phyloP scores from a whole-genome alignment of 371 early-diverging fungal genomes.

The Coemansia sp. region DNA sequence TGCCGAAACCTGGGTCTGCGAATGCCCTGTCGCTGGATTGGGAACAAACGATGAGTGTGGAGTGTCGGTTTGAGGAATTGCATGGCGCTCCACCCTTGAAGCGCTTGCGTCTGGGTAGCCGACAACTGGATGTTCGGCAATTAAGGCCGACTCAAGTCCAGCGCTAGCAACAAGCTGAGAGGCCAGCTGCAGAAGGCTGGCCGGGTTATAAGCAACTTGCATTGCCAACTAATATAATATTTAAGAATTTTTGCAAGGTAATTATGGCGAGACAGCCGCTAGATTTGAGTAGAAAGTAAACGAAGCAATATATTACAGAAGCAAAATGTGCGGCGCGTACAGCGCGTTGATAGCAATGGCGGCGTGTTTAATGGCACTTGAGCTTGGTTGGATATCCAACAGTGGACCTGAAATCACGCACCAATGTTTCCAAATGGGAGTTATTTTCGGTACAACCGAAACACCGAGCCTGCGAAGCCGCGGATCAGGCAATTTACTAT shows the following conservation, averaged over 20 bases:
- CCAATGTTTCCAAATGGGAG: not conserved
- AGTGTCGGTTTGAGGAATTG: not conserved
- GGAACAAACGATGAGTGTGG: not conserved
- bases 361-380: too few species aligned
- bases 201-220: slow-evolving; percentile 4
- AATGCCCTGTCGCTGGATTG: not conserved
- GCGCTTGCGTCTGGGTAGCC: not conserved
- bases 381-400: not conserved
- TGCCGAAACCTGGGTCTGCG: not conserved
- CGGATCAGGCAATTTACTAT: too few species aligned
- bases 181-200: slow-evolving; percentile 1
- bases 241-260: not conserved
- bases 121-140: not conserved
- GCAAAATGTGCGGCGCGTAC: too few species aligned
- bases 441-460: slow-evolving; percentile 6
- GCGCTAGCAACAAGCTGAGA: not conserved
- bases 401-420: not conserved
- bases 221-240: not conserved
- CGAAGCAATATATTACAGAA: not conserved
- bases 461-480: not conserved
- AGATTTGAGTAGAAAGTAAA: not conserved
- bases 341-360: too few species aligned
- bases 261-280: not conserved
- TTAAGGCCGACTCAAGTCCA: not conserved
- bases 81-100: not conserved